Conservation (phyloP, 768 basidiomycete species). For the Mrakia frigida region DNA sequence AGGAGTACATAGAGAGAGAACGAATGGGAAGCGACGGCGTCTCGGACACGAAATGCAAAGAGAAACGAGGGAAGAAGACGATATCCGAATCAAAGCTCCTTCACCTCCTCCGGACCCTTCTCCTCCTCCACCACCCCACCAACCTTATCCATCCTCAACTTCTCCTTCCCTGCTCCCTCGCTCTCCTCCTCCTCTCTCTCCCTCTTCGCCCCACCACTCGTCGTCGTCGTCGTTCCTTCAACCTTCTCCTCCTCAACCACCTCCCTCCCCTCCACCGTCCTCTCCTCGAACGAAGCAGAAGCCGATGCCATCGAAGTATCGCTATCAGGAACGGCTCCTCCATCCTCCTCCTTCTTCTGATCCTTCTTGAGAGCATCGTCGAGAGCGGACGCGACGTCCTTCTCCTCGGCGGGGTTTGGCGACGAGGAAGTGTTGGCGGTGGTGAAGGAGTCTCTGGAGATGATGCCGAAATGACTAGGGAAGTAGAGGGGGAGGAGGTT, state of each 20-base stretch:
- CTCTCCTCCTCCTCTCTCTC: not conserved
- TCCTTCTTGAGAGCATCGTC: not conserved
- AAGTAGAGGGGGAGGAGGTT: slow-evolving; percentile 17
- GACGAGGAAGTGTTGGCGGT: not conserved
- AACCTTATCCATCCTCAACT: not conserved
- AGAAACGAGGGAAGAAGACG: not conserved
- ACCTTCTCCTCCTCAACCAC: slow-evolving; percentile 11
- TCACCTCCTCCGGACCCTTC: not conserved
- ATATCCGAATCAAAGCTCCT: not conserved
- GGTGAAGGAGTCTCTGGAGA: not conserved
- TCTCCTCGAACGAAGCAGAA: not conserved
- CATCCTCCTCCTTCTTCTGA: no score
- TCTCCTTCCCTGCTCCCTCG: not conserved
- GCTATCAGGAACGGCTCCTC: no score
- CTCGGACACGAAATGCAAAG: not conserved
- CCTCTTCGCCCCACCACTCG: not conserved
- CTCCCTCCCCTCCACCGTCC: slow-evolving; percentile 1
- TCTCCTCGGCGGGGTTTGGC: not conserved
- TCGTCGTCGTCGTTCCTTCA: not conserved
- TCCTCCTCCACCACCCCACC: not conserved
- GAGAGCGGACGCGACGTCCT: not conserved
- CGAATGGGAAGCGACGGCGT: not conserved
- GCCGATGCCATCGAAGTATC: not conserved
- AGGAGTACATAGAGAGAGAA: not conserved
- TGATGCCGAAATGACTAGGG: not conserved